Base-by-base conservation (phyloP, 2,329 filamentous ascomycete species). In the Aspergillus puulaauensis region DNA sequence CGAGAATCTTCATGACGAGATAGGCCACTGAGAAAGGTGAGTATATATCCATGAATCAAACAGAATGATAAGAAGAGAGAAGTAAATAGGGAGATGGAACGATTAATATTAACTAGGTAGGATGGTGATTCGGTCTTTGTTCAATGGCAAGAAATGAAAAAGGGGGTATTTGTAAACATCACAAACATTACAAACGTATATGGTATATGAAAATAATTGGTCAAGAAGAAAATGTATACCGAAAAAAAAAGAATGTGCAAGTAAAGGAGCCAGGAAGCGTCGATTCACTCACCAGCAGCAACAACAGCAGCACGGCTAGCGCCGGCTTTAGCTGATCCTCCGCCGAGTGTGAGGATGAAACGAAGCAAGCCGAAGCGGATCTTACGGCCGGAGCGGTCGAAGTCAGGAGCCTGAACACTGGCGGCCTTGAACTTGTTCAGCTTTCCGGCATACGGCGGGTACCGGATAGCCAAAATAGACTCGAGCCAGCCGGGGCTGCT, bases 401-500 rank as follows among this genome's bases (percentile, higher is more conserved):
- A 88, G 66, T 86, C 80, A 2, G 85, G 85, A 59, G 79, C 81
- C 61, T 80, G 52, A 3, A 79, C 76, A 54, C 75, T 80, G 74
- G 83, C 82, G 9, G 72, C 71, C 58, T 77, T 73, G 65, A 82
- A 79, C 61, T 80, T 78, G 69, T 79, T 76, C 61, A 81, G 69
- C 73, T 87, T 87, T 49, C 80, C 80, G 2, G 72, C 74, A 65
- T 85, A 88, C 2, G 85, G 85, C 9, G 85, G 85, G 70, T 88
- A 88, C 33, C 85, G 77, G 55, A 86, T 76, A 27, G 76, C 73
- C 49, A 88, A 74, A 63, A 86, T 63, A 2, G 75, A 70, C 68
- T 88, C 85, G 55, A 86, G 75, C 85, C 85, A 88, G 48, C 78
- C 72, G 1, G 85, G 85, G 4, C 83, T 87, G 14, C 72, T 80